Evolutionary conservation across 768 basidiomycete genomes (phyloP).

Genomic region (Leccinum disarticulatum): DNA sequence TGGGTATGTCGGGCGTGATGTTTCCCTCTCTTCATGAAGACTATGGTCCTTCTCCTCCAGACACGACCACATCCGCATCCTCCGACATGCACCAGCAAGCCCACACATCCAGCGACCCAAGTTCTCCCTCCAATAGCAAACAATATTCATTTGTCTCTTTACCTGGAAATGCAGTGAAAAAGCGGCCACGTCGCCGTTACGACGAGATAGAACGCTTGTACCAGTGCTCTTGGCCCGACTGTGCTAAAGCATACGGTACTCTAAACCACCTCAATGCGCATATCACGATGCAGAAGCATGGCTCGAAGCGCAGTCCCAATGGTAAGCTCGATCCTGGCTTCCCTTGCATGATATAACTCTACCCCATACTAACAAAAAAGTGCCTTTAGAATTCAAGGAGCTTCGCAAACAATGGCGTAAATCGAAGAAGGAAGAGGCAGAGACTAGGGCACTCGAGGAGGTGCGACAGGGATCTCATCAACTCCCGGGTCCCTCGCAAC

Average conservation of each 20-base stretch:
- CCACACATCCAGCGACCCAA: conserved; percentile 19
- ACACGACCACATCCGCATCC: conserved; percentile 59
- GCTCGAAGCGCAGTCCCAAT: conserved; percentile 81
- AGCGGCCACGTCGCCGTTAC: conserved; percentile 80
- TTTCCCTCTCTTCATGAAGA: conserved; percentile 49
- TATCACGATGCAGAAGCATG: conserved; percentile 98
- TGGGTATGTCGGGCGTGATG: conserved; percentile 33
- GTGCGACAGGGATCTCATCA: conserved; percentile 20
- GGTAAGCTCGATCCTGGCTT: conserved; percentile 51
- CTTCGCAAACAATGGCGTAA: conserved; percentile 95
- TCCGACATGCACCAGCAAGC: conserved; percentile 32
- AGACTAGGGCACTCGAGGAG: conserved; percentile 21
- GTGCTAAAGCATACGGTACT: conserved; percentile 87
- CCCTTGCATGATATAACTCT: neutral
- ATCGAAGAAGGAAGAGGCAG: conserved; percentile 77
- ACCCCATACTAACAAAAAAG: conserved; percentile 9
- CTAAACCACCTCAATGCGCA: conserved; percentile 98
- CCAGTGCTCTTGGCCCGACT: conserved; percentile 77
- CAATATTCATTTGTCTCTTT: conserved; percentile 82
- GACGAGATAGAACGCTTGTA: conserved; percentile 97
- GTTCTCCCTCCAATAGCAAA: conserved; percentile 50
- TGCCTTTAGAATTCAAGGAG: conserved; percentile 87
- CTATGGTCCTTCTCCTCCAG: conserved; percentile 63
- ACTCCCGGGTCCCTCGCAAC: conserved; percentile 18
- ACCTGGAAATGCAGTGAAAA: conserved; percentile 78